These are phyloP conservation scores for Isatis lusitanica DNA, from an alignment of 441 rosid species.

Conservation along the genomic window DNA sequence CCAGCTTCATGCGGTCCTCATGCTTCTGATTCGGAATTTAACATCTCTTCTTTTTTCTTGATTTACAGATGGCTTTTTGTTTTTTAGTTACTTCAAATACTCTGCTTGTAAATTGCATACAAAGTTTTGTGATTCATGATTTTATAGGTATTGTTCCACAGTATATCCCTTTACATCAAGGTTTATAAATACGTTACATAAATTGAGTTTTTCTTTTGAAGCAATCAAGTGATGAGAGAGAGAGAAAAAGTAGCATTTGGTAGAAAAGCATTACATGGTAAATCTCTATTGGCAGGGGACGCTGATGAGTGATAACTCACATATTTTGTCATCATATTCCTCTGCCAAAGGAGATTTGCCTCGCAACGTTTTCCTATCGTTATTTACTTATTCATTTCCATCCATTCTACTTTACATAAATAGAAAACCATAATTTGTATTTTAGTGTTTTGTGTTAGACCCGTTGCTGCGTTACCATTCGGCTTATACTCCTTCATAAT, in stretches of 20 bases:
- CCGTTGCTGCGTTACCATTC: not conserved
- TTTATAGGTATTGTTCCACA: slow-evolving; percentile 27
- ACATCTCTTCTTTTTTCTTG: not conserved
- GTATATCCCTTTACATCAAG: slow-evolving; percentile 25
- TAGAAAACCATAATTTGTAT: not conserved
- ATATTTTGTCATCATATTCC: slow-evolving; percentile 16
- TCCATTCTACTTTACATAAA: not conserved
- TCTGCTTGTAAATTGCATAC: not conserved
- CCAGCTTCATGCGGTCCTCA: slow-evolving; percentile 19
- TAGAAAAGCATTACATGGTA: slow-evolving; percentile 32
- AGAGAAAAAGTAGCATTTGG: not conserved
- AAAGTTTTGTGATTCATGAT: slow-evolving; percentile 19
- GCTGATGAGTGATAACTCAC: not conserved
- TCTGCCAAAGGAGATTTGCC: slow-evolving; percentile 41
- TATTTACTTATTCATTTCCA: slow-evolving; percentile 7
- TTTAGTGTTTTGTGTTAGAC: not conserved
- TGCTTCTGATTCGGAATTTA: slow-evolving; percentile 14
- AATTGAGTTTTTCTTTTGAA: not conserved
- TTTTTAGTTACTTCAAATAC: not conserved
- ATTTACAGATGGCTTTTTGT: not conserved
- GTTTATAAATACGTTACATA: slow-evolving; percentile 16
- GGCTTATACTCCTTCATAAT: not conserved
- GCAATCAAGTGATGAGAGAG: slow-evolving; percentile 1
- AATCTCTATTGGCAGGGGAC: slow-evolving; percentile 36
- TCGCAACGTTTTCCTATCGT: slow-evolving; percentile 13